Evolutionary conservation across 2,329 filamentous ascomycete genomes (phyloP), one percentile per base, ranked within the genome.

Genomic region (Colletotrichum sp.): DNA sequence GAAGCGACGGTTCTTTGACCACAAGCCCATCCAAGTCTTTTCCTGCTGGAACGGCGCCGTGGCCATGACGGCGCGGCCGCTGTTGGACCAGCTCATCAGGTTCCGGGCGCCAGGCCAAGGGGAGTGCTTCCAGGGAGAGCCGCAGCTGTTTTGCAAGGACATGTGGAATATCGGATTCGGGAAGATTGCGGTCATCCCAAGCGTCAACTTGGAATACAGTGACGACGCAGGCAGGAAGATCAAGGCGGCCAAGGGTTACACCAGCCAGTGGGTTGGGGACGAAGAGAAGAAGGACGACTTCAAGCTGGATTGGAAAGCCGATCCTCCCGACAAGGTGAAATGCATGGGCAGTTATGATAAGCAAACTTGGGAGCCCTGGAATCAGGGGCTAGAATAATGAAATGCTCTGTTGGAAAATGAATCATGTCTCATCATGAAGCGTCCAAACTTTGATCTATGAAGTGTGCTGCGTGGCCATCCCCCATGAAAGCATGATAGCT

Each of bases 1-100:
- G 4, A 82, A 78, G 9, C 62, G 75, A 3, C 82, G 86, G 4
- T 86, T 86, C 69, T 62, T 76, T 1, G 75, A 76, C 0, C 80
- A 83, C 28, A 81, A 82, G n/a, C 90, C 91, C 1, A 89, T 92
- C 75, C 91, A 92, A 80, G 91, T 92, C 0, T 92, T 91, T 75
- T 81, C 90, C 1, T 93, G 91, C 80, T 92, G 91, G 91, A 92
- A 92, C 75, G 91, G 91, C 4, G 89, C 88, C 0, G 85, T 85
- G 0, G 86, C 85, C 0, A 87, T 92, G 68, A 83, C 82, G 0
- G 90, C 89, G 0, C 81, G 82, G 55, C 89, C 90, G 0, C 80
- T 92, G 10, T 73, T 90, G 6, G 82, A 85, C 16, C 79, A 83
- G 0, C 83, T 82, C 12, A 80, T 92, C 4, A 77, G 80, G 8